phyloP scores from a whole-genome alignment of 306 rosid genomes.

The Malus fusca region DNA sequence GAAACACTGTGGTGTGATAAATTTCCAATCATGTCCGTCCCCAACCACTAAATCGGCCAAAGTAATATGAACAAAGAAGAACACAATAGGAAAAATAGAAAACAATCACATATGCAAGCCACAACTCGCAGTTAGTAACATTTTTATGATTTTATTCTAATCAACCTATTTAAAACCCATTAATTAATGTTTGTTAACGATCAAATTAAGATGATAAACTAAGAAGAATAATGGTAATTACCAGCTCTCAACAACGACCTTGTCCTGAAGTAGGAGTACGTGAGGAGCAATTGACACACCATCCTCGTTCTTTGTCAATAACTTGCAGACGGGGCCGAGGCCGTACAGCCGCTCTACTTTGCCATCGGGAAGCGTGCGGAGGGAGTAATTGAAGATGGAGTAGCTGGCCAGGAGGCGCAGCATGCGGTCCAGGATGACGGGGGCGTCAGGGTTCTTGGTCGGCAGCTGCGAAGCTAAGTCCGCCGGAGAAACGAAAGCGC shows the following conservation, averaged over 20 bases:
- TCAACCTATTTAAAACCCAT: too few relatives aligned
- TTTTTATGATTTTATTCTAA: too few relatives aligned
- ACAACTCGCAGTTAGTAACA: too few relatives aligned
- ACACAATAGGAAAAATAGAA: too few relatives aligned
- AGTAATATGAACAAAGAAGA: too few relatives aligned
- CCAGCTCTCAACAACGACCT: conserved; percentile 96
- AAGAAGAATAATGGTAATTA: conserved; percentile 2
- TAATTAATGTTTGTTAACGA: too few relatives aligned
- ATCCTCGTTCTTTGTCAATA: conserved; percentile 68
- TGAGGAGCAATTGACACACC: conserved; percentile 80
- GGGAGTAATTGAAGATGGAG: conserved; percentile 46
- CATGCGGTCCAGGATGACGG: conserved; percentile 61
- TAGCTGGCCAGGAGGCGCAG: conserved; percentile 70
- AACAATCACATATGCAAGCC: too few relatives aligned
- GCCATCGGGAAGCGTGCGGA: conserved; percentile 40
- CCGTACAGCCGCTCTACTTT: conserved; percentile 66
- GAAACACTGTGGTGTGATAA: too few relatives aligned
- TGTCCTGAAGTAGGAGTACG: conserved; percentile 83
- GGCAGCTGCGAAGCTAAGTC: conserved; percentile 64
- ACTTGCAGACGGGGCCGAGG: conserved; percentile 73
- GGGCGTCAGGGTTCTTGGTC: conserved; percentile 58
- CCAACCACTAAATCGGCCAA: too few relatives aligned
- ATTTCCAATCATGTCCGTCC: too few relatives aligned
- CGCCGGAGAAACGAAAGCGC: conserved; percentile 39
- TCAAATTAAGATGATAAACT: neutral